phyloP scores from a whole-genome alignment of 176 grass and related monocot genomes.

The Rhipidocladum racemiflorum region DNA sequence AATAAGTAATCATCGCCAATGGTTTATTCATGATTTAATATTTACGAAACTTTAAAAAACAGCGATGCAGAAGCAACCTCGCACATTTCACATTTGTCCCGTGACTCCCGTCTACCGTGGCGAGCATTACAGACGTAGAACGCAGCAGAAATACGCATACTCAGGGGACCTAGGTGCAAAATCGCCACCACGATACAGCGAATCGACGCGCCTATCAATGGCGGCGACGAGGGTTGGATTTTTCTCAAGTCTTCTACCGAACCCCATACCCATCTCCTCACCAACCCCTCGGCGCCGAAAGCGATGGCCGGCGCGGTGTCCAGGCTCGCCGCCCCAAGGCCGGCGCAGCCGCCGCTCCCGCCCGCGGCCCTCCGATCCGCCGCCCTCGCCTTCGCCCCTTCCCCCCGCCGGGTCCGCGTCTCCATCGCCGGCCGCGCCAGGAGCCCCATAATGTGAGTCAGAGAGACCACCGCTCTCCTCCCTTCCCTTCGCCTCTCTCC shows the following conservation, averaged over 20 bases:
- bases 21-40: too few relatives aligned
- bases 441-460: slow-evolving; percentile 44
- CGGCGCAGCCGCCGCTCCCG: background rate
- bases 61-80: too few relatives aligned
- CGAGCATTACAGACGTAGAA: background rate
- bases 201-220: slow-evolving; percentile 2
- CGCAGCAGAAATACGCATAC: rapidly evolving
- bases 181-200: background rate
- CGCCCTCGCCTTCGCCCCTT: slow-evolving; percentile 26
- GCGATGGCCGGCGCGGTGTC: slow-evolving; percentile 44
- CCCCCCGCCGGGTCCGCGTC: slow-evolving; percentile 38
- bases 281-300: slow-evolving; percentile 32
- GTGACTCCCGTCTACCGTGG: too few relatives aligned
- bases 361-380: slow-evolving; percentile 18
- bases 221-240: too few relatives aligned
- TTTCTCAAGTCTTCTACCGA: background rate
- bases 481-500: background rate
- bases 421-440: slow-evolving; percentile 52
- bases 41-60: too few relatives aligned
- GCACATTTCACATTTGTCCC: too few relatives aligned
- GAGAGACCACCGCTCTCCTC: background rate
- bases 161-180: background rate
- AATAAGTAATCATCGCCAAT: too few relatives aligned
- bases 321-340: slow-evolving; percentile 45
- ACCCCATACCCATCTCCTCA: background rate